Percentiles rank a stretch among this genome's conserved stretches.
phyloP scores from a whole-genome alignment of 495 filamentous ascomycete species.

The Trichocladium uniseriatum region DNA sequence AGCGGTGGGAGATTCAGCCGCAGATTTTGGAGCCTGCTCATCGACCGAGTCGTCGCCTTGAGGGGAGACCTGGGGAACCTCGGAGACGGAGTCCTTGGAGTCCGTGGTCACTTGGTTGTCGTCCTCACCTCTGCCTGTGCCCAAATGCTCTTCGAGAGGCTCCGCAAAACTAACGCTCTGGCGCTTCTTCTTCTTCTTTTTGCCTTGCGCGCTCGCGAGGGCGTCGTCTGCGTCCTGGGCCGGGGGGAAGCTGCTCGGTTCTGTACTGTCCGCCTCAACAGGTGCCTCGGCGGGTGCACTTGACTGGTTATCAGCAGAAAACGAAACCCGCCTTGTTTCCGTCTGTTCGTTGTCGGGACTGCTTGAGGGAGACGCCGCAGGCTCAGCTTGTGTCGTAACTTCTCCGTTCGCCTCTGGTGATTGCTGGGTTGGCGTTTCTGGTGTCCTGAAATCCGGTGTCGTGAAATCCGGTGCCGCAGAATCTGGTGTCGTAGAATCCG shows the following conservation, averaged over 20 bases:
- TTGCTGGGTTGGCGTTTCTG: not conserved
- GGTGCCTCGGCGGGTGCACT: not conserved
- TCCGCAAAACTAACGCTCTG: conserved; percentile 23
- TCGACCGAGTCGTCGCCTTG: conserved; percentile 3
- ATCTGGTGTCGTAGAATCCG: not conserved
- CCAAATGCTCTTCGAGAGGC: conserved; percentile 20
- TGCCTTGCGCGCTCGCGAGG: conserved; percentile 1
- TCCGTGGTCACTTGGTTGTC: conserved; percentile 10
- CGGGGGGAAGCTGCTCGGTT: not conserved
- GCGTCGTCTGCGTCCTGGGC: conserved; percentile 5
- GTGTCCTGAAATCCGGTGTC: not conserved
- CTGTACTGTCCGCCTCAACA: not conserved
- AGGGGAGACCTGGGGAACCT: conserved; percentile 7
- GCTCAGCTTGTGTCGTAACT: not conserved
- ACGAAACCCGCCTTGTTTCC: not conserved
- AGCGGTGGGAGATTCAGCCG: conserved; percentile 5
- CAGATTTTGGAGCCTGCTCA: conserved; percentile 3
- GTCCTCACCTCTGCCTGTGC: conserved; percentile 18
- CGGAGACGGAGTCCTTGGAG: conserved; percentile 12
- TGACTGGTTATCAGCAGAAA: not conserved
- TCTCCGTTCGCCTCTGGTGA: not conserved
- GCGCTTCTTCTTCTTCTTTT: conserved; percentile 32
- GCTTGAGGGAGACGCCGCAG: not conserved
- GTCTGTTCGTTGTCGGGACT: not conserved
- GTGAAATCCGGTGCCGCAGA: not conserved